A percentile compares a stretch with the other conserved stretches of the same genome.
Evolutionary conservation across 1,284 basidiomycete species (phyloP).

Genomic region (Neonothopanus nambi): DNA sequence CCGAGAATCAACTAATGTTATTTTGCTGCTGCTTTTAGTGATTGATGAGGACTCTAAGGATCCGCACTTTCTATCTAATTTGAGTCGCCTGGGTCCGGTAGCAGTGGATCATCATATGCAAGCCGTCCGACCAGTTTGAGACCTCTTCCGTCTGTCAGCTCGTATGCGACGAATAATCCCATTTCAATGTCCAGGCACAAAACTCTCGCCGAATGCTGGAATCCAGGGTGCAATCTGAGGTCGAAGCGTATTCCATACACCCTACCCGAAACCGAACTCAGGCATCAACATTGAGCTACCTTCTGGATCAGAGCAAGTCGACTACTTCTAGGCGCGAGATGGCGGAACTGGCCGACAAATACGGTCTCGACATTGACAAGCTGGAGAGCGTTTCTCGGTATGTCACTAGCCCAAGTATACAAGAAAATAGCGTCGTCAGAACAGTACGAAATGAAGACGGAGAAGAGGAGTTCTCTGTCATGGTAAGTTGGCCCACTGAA

Average conservation of each 20-base stretch:
- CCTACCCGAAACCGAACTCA: slow-evolving; percentile 50
- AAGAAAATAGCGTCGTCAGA: slow-evolving; percentile 47
- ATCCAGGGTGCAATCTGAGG: slow-evolving; percentile 55
- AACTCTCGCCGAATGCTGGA: slow-evolving; percentile 49
- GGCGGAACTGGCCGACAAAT: slow-evolving; percentile 50
- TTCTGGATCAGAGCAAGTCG: slow-evolving; percentile 70
- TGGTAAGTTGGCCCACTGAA: slow-evolving; percentile 40
- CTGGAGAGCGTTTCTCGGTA: slow-evolving; percentile 58
- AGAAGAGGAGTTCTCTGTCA: slow-evolving; percentile 58
- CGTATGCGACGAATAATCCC: neutral
- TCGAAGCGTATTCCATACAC: slow-evolving; percentile 43
- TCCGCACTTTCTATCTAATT: slow-evolving; percentile 74
- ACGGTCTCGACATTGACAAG: slow-evolving; percentile 56
- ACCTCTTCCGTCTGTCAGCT: neutral
- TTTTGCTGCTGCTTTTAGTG: slow-evolving; percentile 38
- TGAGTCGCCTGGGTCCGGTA: slow-evolving; percentile 72
- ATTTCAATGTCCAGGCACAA: slow-evolving; percentile 26
- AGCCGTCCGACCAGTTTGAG: slow-evolving; percentile 46
- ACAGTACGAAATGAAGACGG: slow-evolving; percentile 54
- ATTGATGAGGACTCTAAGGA: slow-evolving; percentile 72
- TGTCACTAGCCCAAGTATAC: slow-evolving; percentile 74
- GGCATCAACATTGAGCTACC: slow-evolving; percentile 53
- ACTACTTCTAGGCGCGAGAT: slow-evolving; percentile 45
- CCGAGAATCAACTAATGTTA: neutral
- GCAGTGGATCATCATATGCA: slow-evolving; percentile 68